A percentile compares a stretch with the other conserved stretches of the same genome.
Conservation (phyloP, 2,329 filamentous ascomycete genomes). For the Colletotrichum sp. region DNA sequence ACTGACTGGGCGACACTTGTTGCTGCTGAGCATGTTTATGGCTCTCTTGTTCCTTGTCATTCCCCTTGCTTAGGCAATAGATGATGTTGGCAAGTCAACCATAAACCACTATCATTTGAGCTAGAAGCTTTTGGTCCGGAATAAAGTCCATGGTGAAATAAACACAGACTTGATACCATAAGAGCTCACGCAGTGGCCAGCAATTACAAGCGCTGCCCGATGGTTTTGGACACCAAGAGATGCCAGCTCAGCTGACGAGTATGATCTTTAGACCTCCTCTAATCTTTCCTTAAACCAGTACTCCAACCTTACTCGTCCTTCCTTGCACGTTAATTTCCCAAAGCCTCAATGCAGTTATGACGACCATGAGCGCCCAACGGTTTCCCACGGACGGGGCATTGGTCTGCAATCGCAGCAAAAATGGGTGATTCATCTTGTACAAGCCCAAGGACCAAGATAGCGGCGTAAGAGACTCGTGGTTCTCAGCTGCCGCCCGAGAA, state of each 20-base stretch:
- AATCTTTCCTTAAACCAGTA: neutral
- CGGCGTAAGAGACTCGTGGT: neutral
- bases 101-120: neutral
- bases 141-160: too few species aligned
- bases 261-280: neutral
- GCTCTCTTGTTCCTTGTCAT: neutral
- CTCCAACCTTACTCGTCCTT: neutral
- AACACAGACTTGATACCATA: too few species aligned
- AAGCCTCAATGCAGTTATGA: neutral
- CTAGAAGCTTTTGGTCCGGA: too few species aligned
- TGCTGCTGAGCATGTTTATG: neutral
- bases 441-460: neutral
- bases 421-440: neutral
- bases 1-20: neutral
- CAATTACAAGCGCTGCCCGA: accelerated
- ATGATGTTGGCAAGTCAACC: neutral
- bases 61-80: accelerated
- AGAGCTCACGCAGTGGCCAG: neutral
- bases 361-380: neutral
- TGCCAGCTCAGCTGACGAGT: accelerated
- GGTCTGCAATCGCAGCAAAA: neutral
- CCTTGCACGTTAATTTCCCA: neutral
- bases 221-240: neutral
- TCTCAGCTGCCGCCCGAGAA: accelerated
- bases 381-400: accelerated